phyloP scores from a whole-genome alignment of 345 rosid genomes.

The Heritiera fomes region DNA sequence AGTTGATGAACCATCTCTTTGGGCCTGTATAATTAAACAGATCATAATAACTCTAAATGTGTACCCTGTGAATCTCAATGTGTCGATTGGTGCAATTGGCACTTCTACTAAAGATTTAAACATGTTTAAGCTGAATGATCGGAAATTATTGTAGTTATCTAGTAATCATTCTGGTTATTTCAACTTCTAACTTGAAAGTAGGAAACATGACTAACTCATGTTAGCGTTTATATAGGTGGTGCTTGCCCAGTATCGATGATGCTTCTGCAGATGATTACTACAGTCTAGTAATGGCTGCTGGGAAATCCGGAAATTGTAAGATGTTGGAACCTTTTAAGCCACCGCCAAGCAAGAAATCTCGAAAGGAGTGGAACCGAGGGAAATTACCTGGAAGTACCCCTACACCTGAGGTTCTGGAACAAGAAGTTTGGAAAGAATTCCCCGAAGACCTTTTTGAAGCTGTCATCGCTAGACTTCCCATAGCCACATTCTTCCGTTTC shows the following conservation, averaged over 20 bases:
- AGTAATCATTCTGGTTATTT: not conserved
- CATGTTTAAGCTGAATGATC: not conserved
- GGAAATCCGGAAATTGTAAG: slow-evolving; percentile 65
- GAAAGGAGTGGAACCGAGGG: slow-evolving; percentile 70
- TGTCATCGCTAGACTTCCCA: slow-evolving; percentile 87
- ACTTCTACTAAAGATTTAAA: not conserved
- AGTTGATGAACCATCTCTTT: not conserved
- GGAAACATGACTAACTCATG: slow-evolving; percentile 16
- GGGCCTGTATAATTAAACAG: not conserved
- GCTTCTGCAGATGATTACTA: slow-evolving; percentile 65
- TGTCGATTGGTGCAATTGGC: not conserved
- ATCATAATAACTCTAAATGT: not conserved
- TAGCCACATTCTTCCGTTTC: slow-evolving; percentile 77
- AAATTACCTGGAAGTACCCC: slow-evolving; percentile 41
- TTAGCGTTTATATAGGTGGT: slow-evolving; percentile 55
- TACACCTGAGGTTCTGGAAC: slow-evolving; percentile 63
- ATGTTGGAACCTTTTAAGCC: slow-evolving; percentile 72
- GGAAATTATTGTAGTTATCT: not conserved
- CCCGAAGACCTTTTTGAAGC: slow-evolving; percentile 93
- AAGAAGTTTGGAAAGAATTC: slow-evolving; percentile 86
- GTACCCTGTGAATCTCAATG: not conserved
- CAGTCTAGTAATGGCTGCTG: slow-evolving; percentile 70
- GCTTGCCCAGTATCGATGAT: slow-evolving; percentile 56
- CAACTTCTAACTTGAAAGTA: not conserved
- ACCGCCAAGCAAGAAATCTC: slow-evolving; percentile 67